Base-by-base conservation (phyloP, 768 basidiomycete genomes). In the Termitomyces sp. region DNA sequence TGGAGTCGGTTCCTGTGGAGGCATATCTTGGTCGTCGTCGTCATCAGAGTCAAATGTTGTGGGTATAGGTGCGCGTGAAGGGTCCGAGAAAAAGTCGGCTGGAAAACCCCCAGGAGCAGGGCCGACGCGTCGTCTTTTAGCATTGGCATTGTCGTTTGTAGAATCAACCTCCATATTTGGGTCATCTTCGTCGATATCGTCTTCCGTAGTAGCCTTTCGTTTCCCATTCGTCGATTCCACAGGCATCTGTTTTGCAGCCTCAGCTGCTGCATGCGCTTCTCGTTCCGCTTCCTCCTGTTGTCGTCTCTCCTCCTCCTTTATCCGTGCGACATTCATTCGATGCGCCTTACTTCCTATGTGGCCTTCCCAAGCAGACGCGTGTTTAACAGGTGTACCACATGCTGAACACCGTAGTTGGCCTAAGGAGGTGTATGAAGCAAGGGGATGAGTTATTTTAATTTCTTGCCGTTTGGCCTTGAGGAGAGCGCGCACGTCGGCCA, bases 391-490 rank as follows among this genome's bases (percentile, higher is more conserved):
- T 12, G 75, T 79, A 1, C 78, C 78, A 66, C 91, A 94, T 26
- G 84, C 81, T 4, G 76, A 65, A 64, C 91, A 94, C 57, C 84
- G 82, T 30, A 94, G 76, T 66, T 89, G 86, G 46, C 90, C 89
- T 27, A 73, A 73, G 4, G 82, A 64, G 26, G 73, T 83, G 67
- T 94, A 93, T 4, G 85, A 71, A 6, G 91, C 91, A 43, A 86
- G 76, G 2, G 89, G 88, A 65, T 94, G 92, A 30, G 77, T 75
- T 55, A 94, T 80, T 30, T 83, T 85, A 34, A 80, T 79, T 67
- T 91, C 88, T 70, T 90, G 83, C 45, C 91, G 80, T 74, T 91
- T 92, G n/a, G 89, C 88, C 66, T 87, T 89, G 64, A 93, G 84
- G 43, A 94, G 79, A 27, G 89, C 81, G 55, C 92, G 89, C 34